Evolutionary conservation across 371 early-diverging fungal genomes (phyloP).

Genomic region (Rhizopus arrhizus): DNA sequence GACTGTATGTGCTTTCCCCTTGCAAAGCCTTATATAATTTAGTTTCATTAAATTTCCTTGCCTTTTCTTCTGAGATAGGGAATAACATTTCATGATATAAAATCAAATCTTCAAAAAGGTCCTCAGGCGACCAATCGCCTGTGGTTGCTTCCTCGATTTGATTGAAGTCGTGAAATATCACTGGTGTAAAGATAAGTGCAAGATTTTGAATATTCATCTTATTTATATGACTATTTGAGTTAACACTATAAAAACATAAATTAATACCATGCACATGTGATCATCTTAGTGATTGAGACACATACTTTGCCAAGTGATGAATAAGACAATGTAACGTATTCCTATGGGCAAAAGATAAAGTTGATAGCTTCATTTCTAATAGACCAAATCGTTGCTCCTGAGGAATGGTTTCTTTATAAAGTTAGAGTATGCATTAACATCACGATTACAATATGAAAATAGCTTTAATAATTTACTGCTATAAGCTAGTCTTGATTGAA

Average conservation of each 20-base stretch:
- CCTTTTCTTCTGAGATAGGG: constrained; percentile 20
- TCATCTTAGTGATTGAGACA: background rate
- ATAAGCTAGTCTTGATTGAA: constrained; percentile 56
- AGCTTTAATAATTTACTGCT: constrained; percentile 41
- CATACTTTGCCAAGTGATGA: constrained; percentile 58
- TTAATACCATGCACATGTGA: too few relatives aligned
- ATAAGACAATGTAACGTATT: constrained; percentile 54
- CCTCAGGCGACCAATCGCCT: constrained; percentile 35
- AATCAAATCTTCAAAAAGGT: constrained; percentile 39
- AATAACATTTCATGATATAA: constrained; percentile 26
- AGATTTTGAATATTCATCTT: constrained; percentile 53
- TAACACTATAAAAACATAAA: constrained; percentile 26
- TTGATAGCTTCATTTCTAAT: constrained; percentile 38
- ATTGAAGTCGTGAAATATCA: constrained; percentile 51
- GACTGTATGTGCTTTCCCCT: constrained; percentile 22
- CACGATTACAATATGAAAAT: background rate
- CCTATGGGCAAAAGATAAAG: constrained; percentile 50
- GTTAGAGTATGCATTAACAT: background rate
- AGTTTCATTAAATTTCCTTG: constrained; percentile 15
- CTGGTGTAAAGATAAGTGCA: constrained; percentile 50
- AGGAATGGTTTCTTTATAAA: constrained; percentile 16
- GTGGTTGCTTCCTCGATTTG: constrained; percentile 29
- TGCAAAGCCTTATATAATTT: constrained; percentile 19
- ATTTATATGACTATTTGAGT: constrained; percentile 41
- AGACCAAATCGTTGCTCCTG: constrained; percentile 34